Evolutionary conservation across 1,284 basidiomycete genomes (phyloP).

Genomic region (Pulchroboletus neoregius): DNA sequence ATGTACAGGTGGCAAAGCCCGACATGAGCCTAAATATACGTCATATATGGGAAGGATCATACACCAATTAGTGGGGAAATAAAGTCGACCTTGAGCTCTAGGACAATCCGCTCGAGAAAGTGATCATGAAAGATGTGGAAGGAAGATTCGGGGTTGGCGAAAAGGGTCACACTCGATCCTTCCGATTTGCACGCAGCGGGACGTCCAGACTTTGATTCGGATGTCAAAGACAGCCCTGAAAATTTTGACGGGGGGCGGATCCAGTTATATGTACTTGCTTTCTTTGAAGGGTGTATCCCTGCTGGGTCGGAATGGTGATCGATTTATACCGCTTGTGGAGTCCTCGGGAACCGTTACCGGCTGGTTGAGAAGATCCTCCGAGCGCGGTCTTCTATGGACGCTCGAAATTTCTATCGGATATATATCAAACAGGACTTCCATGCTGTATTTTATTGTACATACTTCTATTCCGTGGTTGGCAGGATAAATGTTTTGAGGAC

Average conservation of each 20-base stretch:
- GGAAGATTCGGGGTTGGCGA: constrained; percentile 3
- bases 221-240: constrained; percentile 18
- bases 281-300: constrained; percentile 5
- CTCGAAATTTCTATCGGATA: constrained; percentile 14
- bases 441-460: constrained; percentile 6
- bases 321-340: constrained; percentile 6
- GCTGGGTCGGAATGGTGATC: constrained; percentile 3
- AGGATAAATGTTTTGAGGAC: neutral
- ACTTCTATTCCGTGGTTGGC: constrained; percentile 14
- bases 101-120: constrained; percentile 6
- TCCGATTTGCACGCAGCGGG: constrained; percentile 12
- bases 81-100: neutral
- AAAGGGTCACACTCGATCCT: neutral
- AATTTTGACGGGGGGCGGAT: constrained; percentile 14
- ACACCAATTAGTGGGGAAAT: constrained; percentile 6
- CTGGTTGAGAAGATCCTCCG: constrained; percentile 22
- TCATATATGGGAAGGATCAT: constrained; percentile 6
- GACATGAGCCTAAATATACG: constrained; percentile 7
- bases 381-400: constrained; percentile 19
- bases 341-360: constrained; percentile 20
- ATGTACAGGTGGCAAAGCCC: neutral
- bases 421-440: constrained; percentile 24
- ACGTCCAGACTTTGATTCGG: constrained; percentile 15
- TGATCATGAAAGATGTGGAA: neutral
- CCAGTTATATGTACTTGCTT: constrained; percentile 3